Evolutionary conservation across 305 asterid genomes (phyloP).

Genomic region (Solanum chacoense): DNA sequence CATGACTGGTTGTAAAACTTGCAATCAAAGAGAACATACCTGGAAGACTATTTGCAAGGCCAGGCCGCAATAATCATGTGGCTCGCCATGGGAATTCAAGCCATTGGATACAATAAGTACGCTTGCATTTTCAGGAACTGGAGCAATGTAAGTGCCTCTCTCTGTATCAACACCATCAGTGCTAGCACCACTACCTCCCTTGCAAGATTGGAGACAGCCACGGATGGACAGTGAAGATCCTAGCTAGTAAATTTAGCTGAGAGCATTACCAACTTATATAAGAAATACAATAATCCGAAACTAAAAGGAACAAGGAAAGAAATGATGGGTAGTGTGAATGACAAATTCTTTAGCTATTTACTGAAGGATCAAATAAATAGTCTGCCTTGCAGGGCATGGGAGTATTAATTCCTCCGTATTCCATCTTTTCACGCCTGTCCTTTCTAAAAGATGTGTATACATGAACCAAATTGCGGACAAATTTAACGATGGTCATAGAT

Average conservation of each 20-base stretch:
- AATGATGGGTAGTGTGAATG: background rate
- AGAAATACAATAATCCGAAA: background rate
- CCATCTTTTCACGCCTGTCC: background rate
- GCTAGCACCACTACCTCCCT: conserved; percentile 16
- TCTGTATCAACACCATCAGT: conserved; percentile 28
- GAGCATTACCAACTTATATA: background rate
- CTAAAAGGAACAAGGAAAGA: background rate
- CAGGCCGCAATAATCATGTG: conserved; percentile 35
- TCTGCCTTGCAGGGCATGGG: background rate
- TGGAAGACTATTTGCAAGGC: conserved; percentile 64
- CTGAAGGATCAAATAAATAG: background rate
- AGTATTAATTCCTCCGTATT: background rate
- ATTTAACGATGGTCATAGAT: conserved; percentile 1
- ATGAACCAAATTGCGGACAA: background rate
- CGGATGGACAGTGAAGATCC: conserved; percentile 43
- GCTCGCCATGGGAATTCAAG: conserved; percentile 22
- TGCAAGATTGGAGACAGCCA: conserved; percentile 32
- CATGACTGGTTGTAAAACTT: background rate
- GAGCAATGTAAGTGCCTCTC: conserved; percentile 21
- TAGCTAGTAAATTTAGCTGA: conserved; percentile 34
- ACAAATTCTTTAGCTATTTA: background rate
- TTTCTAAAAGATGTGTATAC: background rate
- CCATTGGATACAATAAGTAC: conserved; percentile 11
- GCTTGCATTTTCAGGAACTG: conserved; percentile 26
- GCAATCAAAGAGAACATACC: conserved; percentile 23